A percentile compares a stretch with the other conserved stretches of the same genome.
These are phyloP conservation scores for Plasmodium relictum DNA, from an alignment of 169 alveolate genomes.

Conservation along the genomic window DNA sequence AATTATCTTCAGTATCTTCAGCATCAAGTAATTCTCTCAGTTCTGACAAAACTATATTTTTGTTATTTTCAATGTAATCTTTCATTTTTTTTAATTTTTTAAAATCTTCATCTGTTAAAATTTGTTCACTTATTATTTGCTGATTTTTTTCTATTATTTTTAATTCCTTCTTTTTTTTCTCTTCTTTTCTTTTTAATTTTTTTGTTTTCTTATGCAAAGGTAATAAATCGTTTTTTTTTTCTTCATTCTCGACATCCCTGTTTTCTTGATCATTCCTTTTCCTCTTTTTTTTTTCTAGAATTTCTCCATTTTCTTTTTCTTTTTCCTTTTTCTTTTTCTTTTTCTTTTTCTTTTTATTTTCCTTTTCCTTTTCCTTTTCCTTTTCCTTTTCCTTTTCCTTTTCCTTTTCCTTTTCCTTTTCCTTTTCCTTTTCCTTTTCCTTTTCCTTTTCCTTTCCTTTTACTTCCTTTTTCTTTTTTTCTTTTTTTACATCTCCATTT, in stretches of 20 bases:
- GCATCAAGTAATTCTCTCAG: constrained; percentile 39
- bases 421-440: not conserved
- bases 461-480: not conserved
- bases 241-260: not conserved
- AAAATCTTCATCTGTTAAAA: constrained; percentile 60
- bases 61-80: constrained; percentile 42
- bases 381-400: not conserved
- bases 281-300: not conserved
- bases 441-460: not conserved
- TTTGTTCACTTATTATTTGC: constrained; percentile 31
- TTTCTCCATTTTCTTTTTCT: not conserved
- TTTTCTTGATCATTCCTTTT: not conserved
- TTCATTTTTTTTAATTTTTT: constrained; percentile 38
- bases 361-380: not conserved
- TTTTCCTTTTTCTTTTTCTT: not conserved
- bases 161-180: constrained; percentile 15
- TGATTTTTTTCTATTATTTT: not conserved
- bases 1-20: constrained; percentile 20
- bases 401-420: not conserved
- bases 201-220: not conserved
- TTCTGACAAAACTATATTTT: constrained; percentile 25
- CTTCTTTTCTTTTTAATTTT: constrained; percentile 26
- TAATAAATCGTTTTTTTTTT: not conserved
- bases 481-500: not conserved
- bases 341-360: not conserved